Percentiles rank a stretch among this genome's conserved stretches.
Conservation (phyloP, 371 early-diverging fungal species). For the Gilbertella persicaria region DNA sequence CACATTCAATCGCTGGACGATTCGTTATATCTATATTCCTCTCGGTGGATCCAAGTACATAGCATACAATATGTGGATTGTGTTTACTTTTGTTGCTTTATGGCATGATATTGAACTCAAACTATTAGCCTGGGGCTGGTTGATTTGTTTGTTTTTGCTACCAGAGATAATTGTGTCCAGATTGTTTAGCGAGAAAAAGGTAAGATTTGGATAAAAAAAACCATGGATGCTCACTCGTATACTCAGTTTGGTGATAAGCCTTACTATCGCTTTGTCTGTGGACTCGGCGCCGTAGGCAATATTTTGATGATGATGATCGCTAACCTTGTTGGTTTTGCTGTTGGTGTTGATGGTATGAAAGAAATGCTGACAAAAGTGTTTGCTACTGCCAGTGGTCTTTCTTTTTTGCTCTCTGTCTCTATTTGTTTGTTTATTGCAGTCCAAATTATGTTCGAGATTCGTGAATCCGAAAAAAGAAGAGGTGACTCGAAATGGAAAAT, state of each 20-base stretch:
- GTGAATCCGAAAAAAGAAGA: conserved; percentile 68
- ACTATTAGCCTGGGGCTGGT: conserved; percentile 92
- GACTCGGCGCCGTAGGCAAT: conserved; percentile 82
- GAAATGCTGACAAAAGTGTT: conserved; percentile 59
- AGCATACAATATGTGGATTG: conserved; percentile 71
- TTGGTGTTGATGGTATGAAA: conserved; percentile 83
- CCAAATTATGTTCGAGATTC: conserved; percentile 86
- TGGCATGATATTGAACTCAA: conserved; percentile 93
- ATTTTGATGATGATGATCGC: conserved; percentile 93
- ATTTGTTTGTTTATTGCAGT: conserved; percentile 67
- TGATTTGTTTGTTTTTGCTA: conserved; percentile 80
- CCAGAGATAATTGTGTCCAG: conserved; percentile 77
- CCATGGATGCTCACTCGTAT: background rate
- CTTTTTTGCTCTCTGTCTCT: conserved; percentile 53
- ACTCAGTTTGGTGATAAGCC: conserved; percentile 59
- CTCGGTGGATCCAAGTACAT: conserved; percentile 77
- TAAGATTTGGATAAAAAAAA: conserved; percentile 8
- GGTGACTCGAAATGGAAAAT: conserved; percentile 50
- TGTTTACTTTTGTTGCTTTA: conserved; percentile 94
- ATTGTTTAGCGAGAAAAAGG: conserved; percentile 60
- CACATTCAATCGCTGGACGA: conserved; percentile 87
- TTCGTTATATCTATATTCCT: conserved; percentile 91
- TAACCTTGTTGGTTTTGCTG: conserved; percentile 93
- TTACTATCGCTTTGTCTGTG: conserved; percentile 82
- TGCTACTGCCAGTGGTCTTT: conserved; percentile 43